phyloP scores from a whole-genome alignment of 169 alveolate genomes.

The Plasmodium berghei region DNA sequence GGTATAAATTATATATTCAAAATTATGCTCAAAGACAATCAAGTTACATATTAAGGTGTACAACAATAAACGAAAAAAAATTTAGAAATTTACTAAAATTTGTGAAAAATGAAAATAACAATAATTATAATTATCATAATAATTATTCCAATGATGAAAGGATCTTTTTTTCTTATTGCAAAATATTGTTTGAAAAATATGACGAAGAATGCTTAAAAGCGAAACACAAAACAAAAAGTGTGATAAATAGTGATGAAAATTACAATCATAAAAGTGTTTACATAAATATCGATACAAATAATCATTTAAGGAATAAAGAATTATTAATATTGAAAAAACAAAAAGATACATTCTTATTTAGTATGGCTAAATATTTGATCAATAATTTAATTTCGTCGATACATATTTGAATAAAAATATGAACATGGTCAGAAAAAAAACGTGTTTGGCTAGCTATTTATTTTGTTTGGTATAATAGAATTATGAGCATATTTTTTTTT shows the following conservation, averaged over 20 bases:
- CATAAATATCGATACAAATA: constrained; percentile 40
- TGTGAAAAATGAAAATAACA: constrained; percentile 5
- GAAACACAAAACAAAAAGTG: constrained; percentile 11
- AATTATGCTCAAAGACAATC: constrained; percentile 21
- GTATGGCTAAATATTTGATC: constrained; percentile 33
- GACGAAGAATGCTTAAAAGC: neutral
- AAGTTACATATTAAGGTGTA: constrained; percentile 30
- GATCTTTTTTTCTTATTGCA: constrained; percentile 1
- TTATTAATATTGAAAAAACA: neutral
- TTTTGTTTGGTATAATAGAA: no score
- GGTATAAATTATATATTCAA: constrained; percentile 56
- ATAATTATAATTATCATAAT: neutral
- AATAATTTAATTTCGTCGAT: constrained; percentile 43
- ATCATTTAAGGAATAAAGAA: constrained; percentile 18
- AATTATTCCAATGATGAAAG: neutral
- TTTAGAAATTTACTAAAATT: constrained; percentile 11
- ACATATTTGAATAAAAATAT: constrained; percentile 7
- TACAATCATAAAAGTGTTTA: constrained; percentile 24
- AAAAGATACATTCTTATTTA: constrained; percentile 27
- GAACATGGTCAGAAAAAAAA: no score
- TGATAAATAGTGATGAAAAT: constrained; percentile 9
- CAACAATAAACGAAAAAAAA: constrained; percentile 44
- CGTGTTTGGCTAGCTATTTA: no score
- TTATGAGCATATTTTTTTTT: no score
- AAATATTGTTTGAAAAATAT: constrained; percentile 2